Base-by-base conservation (phyloP, 139 green algal species). In the Closterium sp. region DNA sequence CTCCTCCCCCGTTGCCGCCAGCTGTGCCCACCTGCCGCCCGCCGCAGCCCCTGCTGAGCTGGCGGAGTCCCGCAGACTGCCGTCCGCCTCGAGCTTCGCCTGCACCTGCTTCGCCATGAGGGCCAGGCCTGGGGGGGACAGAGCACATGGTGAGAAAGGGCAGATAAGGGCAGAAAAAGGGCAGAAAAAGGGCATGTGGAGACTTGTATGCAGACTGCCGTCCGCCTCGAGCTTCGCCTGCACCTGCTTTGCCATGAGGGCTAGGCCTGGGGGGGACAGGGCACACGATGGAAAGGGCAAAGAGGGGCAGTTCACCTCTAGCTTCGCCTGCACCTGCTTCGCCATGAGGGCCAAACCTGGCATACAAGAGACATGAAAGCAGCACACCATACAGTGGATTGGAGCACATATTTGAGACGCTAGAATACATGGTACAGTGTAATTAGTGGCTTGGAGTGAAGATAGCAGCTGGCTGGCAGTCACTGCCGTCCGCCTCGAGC, bases 31-130 rank as follows among this genome's bases (percentile, higher is more conserved):
- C 85, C n/a, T 87, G 85, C 85, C 85, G 85, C 85, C 85, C 28
- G 13, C 85, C 9, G 85, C 28, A 7, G n/a, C 85, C 85, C 62
- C 62, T 79, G 62, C 62, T 79, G 62, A 79, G 62, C 62, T 79
- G 62, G 28, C 28, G 27, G 85, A 31, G 85, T 87, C 28, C 2
- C 85, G 9, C 28, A 87, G 85, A 24, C 85, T 87, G 85, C 85
- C 85, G n/a, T 87, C 28, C 28, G 28, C 85, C 28, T 87, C 85
- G 28, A 87, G 28, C 85, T 87, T 30, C 22, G 85, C 85, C 85
- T 87, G 85, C 85, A 87, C 85, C 85, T 87, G 85, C 85, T 31
- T 30, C 85, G 85, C 85, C 85, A 87, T 87, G 19, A 87, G 22
- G 19, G 85, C 85, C 21, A 87, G n/a, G 2, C 85, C 85, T 87